Base-by-base conservation (phyloP, 805 yeast genomes). In the Ogataea minuta region DNA sequence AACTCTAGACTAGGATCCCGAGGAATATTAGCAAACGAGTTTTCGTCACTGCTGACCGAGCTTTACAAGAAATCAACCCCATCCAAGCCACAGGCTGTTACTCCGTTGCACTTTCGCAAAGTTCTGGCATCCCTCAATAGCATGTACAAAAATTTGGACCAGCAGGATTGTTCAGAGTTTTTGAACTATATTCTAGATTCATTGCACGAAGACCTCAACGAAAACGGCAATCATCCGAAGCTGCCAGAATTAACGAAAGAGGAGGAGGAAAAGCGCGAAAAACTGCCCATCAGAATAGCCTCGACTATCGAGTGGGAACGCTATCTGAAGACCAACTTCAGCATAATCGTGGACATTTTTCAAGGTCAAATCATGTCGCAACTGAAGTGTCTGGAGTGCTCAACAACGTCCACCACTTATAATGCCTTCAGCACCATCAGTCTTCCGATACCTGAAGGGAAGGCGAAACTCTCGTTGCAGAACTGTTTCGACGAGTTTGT, bases 221-320 rank as follows among this genome's bases (percentile, higher is more conserved):
- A 73, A 38, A 70, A 72, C 52, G 87, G 87, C 5, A 67, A 68
- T 42, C 74, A 71, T 30, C 72, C 74, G 2, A 69, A 78, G 26
- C 54, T 68, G 25, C 71, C 75, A 11, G 88, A 80, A 48, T 71
- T 84, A 44, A 76, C 81, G 10, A 79, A 76, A 35, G 80, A 75
- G 36, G 93, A 89, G 46, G 96, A 89, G 56, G 67, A 68, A 25
- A 64, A 72, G 11, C 68, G 96, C 30, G 98, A 90, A 56, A 62
- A 63, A 19, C 62, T 87, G 53, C 84, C 95, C 0, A 71, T 88
- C 2, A 70, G 96, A 41, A 68, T 84, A 17, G 96, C 95, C 0
- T 81, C 95, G 0, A 76, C 93, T 0, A 77, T 88, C 34, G 96
- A 90, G 57, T 90, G 98, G 98, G 95, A 86, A 54, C 67, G 95